These are phyloP conservation scores for Globisporangium spiculum DNA, from an alignment of 352 stramenopile genomes.

Conservation along the genomic window DNA sequence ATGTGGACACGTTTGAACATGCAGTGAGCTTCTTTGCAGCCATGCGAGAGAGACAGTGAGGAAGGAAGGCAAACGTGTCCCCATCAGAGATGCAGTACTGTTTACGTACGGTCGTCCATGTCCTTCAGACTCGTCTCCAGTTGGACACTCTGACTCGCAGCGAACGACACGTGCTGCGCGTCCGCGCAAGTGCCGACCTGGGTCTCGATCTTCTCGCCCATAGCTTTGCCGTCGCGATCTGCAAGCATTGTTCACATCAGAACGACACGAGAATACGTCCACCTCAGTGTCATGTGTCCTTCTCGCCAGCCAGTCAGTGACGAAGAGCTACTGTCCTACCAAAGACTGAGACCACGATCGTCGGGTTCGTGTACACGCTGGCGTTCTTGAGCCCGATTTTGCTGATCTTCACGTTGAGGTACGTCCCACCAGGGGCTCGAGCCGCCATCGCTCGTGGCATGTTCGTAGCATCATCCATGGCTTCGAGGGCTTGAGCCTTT, in stretches of 20 bases:
- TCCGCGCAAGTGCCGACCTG: conserved; percentile 33
- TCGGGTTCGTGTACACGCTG: conserved; percentile 56
- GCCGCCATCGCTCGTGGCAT: not conserved
- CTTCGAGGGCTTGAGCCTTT: not conserved
- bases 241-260: not conserved
- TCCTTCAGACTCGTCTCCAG: conserved; percentile 45
- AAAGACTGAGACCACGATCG: conserved; percentile 59
- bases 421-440: conserved; percentile 30
- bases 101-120: conserved; percentile 44
- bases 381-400: conserved; percentile 71
- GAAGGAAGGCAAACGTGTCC: not conserved
- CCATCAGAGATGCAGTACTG: not conserved
- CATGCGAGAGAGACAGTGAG: not conserved
- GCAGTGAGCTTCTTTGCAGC: not conserved
- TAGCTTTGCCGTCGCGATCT: conserved; percentile 45
- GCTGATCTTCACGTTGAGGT: conserved; percentile 49
- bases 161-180: conserved; percentile 50
- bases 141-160: conserved; percentile 26
- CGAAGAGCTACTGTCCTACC: conserved; percentile 22
- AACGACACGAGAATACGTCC: not conserved
- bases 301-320: not conserved
- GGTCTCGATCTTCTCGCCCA: conserved; percentile 61
- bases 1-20: not conserved
- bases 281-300: not conserved
- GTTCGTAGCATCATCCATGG: not conserved